Base-by-base conservation (phyloP, 768 basidiomycete genomes). In the Mycena metata region DNA sequence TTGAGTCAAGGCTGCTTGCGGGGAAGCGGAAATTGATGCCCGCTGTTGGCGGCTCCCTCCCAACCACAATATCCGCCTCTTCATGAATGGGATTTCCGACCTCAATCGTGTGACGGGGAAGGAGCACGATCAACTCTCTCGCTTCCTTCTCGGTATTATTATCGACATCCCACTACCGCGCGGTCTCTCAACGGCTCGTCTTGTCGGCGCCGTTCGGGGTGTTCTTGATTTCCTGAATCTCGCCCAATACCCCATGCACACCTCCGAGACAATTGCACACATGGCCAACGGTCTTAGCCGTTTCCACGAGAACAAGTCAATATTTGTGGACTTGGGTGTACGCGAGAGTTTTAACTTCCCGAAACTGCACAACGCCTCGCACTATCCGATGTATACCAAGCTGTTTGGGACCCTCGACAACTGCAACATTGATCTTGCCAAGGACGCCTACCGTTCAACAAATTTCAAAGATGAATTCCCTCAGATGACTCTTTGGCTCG, bases 211-310 rank as follows among this genome's bases (percentile, higher is more conserved):
- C 11, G 60, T 68, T 3, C 74, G 74, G 9, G 77, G 76, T 0
- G 41, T 82, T 0, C 67, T 80, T 1, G 78, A 84, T 60, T 83
- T 83, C 60, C 64, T 79, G 13, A 80, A 79, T 57, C 56, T 79
- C 5, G 75, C 81, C 0, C 79, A 79, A 16, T 78, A 76, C 52
- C 73, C 75, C 2, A 19, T 67, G 2, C 80, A 82, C 45, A 67
- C n/a, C n/a, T n/a, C n/a, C n/a, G n/a, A n/a, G n/a, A n/a, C n/a
- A n/a, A n/a, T n/a, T n/a, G n/a, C n/a, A 0, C 36, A 30, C 3
- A 33, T 84, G 0, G 36, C 67, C 4, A 49, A 60, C 0, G 73
- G 75, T 0, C 71, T 81, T 1, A 15, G 46, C 1, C 35, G 35
- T 1, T 84, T 83, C 56, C 82, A 84, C 57, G 42, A 52, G 12